A percentile compares a stretch with the other conserved stretches of the same genome.
These are phyloP conservation scores for Dictyophora rubrovolvata DNA, from an alignment of 768 basidiomycete species.

Conservation along the genomic window DNA sequence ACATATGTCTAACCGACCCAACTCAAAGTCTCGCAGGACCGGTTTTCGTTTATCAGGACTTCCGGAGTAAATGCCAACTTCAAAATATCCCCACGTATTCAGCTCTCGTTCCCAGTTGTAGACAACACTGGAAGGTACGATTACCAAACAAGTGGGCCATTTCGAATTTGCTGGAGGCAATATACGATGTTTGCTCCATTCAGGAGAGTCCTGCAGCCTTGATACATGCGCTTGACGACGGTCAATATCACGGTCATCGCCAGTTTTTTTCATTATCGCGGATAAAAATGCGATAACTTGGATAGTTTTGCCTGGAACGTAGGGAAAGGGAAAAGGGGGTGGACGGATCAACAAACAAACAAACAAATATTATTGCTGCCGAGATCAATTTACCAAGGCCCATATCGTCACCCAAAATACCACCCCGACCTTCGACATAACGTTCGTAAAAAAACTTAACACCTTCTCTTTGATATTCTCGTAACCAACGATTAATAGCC, in stretches of 20 bases:
- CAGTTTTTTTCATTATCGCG: slow-evolving; percentile 82
- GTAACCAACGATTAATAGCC: slow-evolving; percentile 75
- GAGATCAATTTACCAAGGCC: slow-evolving; percentile 44
- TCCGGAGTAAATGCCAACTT: slow-evolving; percentile 65
- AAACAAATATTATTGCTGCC: background rate
- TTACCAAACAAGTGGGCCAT: slow-evolving; percentile 85
- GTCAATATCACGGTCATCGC: slow-evolving; percentile 49
- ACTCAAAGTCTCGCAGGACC: slow-evolving; percentile 59
- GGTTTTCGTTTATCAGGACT: slow-evolving; percentile 38
- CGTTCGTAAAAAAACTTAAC: slow-evolving; percentile 70
- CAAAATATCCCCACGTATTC: slow-evolving; percentile 92
- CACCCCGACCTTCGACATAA: slow-evolving; percentile 61
- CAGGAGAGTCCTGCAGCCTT: slow-evolving; percentile 44
- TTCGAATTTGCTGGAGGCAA: slow-evolving; percentile 57
- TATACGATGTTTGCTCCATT: slow-evolving; percentile 41
- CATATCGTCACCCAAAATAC: slow-evolving; percentile 93
- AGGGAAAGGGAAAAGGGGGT: slow-evolving; percentile 1
- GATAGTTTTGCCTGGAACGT: slow-evolving; percentile 74
- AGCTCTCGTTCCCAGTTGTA: slow-evolving; percentile 89
- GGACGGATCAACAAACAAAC: background rate
- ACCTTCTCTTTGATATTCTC: slow-evolving; percentile 86
- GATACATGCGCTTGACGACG: slow-evolving; percentile 63
- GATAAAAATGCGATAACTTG: slow-evolving; percentile 85
- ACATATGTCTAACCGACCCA: slow-evolving; percentile 82
- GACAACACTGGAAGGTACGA: slow-evolving; percentile 77